phyloP scores from a whole-genome alignment of 176 grass and related monocot species.

The Hordeum vulgare region DNA sequence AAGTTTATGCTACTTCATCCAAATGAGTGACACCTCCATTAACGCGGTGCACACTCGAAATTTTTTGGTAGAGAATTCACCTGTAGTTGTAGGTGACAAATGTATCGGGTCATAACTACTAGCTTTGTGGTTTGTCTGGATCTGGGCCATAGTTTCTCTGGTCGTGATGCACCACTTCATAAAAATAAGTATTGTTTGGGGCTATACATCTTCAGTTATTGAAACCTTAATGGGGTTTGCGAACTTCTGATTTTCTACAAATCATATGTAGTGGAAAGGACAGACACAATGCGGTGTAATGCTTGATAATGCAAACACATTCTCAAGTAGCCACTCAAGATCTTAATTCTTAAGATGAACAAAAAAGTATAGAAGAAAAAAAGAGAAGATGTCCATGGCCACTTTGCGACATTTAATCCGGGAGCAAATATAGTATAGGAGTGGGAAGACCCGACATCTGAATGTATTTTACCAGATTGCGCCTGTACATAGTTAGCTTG shows the following conservation, averaged over 20 bases:
- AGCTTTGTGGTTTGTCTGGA: background rate
- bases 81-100: background rate
- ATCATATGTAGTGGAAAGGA: background rate
- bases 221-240: background rate
- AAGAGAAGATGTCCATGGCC: background rate
- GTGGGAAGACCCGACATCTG: too few species aligned
- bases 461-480: too few species aligned
- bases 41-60: background rate
- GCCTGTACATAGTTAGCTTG: background rate
- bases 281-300: background rate
- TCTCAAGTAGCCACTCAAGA: background rate
- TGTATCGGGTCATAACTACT: background rate
- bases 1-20: background rate
- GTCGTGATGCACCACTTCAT: background rate
- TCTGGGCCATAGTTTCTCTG: background rate
- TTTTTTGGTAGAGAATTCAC: background rate
- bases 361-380: background rate
- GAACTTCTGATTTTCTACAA: background rate
- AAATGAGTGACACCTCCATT: background rate
- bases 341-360: background rate
- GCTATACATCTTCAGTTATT: background rate
- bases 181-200: background rate
- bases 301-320: background rate
- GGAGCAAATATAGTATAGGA: too few species aligned
- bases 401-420: background rate